Conservation (phyloP, 2,329 filamentous ascomycete genomes). For the Arthrobotrys iridis region DNA sequence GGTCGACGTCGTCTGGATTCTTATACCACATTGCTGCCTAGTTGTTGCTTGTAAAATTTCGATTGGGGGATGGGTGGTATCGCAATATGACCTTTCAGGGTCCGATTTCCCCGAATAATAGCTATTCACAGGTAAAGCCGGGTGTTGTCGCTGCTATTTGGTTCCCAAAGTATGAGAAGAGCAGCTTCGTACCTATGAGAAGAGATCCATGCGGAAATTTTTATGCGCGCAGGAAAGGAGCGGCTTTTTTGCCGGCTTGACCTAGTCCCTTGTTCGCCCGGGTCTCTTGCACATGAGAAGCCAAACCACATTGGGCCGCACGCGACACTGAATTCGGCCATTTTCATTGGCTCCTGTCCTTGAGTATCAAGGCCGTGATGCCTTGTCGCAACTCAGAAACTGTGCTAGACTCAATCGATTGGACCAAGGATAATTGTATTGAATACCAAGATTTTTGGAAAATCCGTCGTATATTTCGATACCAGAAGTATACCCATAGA, state of each 20-base stretch:
- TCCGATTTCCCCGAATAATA: slow-evolving; percentile 10
- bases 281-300: not conserved
- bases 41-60: slow-evolving; percentile 6
- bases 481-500: not conserved
- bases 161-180: no score
- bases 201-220: slow-evolving; percentile 13
- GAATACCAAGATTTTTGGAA: not conserved
- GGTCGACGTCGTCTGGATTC: slow-evolving; percentile 30
- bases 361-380: not conserved
- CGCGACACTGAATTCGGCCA: slow-evolving; percentile 26
- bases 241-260: slow-evolving; percentile 31
- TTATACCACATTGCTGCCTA: slow-evolving; percentile 38
- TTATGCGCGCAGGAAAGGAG: slow-evolving; percentile 32
- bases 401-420: not conserved
- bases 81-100: slow-evolving; percentile 2
- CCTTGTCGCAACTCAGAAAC: not conserved
- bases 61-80: not conserved
- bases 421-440: not conserved
- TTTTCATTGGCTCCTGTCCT: slow-evolving; percentile 1
- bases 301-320: slow-evolving; percentile 3
- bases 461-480: not conserved
- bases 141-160: not conserved
- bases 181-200: no score
- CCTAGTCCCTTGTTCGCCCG: not conserved
- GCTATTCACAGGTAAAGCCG: not conserved